A percentile compares a stretch with the other conserved stretches of the same genome.
phyloP scores from a whole-genome alignment of 169 alveolate genomes.

The Cystoisospora suis region DNA sequence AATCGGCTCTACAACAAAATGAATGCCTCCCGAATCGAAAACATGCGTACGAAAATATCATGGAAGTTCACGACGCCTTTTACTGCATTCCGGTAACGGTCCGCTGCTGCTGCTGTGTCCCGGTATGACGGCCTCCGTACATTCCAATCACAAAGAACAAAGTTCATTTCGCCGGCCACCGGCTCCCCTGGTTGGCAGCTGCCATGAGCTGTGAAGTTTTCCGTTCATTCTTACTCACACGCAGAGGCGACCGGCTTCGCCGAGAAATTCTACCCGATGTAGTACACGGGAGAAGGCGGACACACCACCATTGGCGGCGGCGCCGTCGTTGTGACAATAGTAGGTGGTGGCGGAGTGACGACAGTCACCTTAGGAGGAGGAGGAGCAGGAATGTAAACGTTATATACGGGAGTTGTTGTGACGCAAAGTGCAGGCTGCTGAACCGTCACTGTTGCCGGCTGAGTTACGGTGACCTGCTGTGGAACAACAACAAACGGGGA shows the following conservation, averaged over 20 bases:
- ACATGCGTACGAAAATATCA: too few species aligned
- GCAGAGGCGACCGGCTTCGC: not conserved
- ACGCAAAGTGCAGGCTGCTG: constrained; percentile 35
- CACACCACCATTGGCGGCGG: not conserved
- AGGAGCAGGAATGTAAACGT: constrained; percentile 10
- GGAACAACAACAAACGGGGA: constrained; percentile 11
- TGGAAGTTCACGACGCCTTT: too few species aligned
- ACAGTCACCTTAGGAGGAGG: constrained; percentile 28
- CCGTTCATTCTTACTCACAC: not conserved
- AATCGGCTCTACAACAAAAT: too few species aligned
- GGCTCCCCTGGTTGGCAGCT: too few species aligned
- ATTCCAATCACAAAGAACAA: too few species aligned
- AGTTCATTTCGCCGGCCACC: too few species aligned
- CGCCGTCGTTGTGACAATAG: not conserved
- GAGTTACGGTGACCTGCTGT: constrained; percentile 31
- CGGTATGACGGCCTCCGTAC: too few species aligned
- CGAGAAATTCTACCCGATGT: not conserved
- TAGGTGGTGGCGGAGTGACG: not conserved
- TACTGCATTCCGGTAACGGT: too few species aligned
- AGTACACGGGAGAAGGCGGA: constrained; percentile 14
- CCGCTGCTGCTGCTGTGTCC: too few species aligned
- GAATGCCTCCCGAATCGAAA: too few species aligned
- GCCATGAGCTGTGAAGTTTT: too few species aligned
- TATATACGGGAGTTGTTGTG: constrained; percentile 14
- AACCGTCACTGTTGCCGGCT: constrained; percentile 22